Evolutionary conservation across 2,329 filamentous ascomycete genomes (phyloP).

Genomic region (Paracamarosporium sp.): DNA sequence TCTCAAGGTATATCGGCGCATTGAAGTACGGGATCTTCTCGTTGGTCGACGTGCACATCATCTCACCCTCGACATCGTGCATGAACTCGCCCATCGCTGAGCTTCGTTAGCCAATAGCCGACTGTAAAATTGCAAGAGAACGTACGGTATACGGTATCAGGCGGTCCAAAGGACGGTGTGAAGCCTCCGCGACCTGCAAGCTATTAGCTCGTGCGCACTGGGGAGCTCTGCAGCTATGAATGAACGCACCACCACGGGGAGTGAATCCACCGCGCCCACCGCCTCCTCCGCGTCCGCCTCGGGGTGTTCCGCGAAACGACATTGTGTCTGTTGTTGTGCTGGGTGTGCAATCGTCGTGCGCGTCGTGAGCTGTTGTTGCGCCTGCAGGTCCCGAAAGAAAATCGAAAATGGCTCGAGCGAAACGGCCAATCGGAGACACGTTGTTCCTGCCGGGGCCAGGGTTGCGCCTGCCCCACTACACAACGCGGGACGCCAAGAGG

Average conservation of each 20-base stretch:
- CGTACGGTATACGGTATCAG: constrained; percentile 52
- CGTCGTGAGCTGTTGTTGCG: constrained; percentile 32
- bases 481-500: constrained; percentile 17
- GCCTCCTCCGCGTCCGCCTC: constrained; percentile 51
- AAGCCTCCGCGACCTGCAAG: constrained; percentile 47
- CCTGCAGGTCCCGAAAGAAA: constrained; percentile 32
- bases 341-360: constrained; percentile 33
- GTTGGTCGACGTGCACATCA: constrained; percentile 96
- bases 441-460: constrained; percentile 28
- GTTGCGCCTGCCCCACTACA: constrained; percentile 30
- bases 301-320: constrained; percentile 64
- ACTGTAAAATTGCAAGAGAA: neutral
- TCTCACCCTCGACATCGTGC: constrained; percentile 95
- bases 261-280: constrained; percentile 61
- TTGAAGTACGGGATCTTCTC: constrained; percentile 98
- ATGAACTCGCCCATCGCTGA: constrained; percentile 93
- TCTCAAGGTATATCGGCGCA: constrained; percentile 97
- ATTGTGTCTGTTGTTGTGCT: constrained; percentile 51
- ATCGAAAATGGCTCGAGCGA: constrained; percentile 30
- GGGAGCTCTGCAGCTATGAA: constrained; percentile 19
- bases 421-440: constrained; percentile 37
- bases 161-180: constrained; percentile 51
- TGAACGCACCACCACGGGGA: constrained; percentile 56
- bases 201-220: constrained; percentile 36
- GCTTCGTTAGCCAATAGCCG: constrained; percentile 21